phyloP scores from a whole-genome alignment of 129 eudicot species.

The Flaveria bidentis region DNA sequence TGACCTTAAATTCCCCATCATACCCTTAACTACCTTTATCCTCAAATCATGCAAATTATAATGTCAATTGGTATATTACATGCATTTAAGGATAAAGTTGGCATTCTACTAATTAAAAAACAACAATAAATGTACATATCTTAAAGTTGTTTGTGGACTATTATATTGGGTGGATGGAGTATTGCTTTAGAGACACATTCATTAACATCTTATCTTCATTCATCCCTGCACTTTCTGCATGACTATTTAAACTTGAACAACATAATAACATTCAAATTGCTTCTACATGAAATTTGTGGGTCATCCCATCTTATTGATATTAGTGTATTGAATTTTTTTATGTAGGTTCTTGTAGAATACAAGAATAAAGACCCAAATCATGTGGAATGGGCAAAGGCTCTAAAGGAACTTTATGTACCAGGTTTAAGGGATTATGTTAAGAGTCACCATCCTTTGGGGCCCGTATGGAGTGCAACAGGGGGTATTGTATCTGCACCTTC shows the following conservation, averaged over 20 bases:
- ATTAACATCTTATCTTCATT: not conserved
- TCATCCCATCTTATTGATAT: not conserved
- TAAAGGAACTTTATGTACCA: slow-evolving; percentile 89
- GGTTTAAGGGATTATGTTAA: slow-evolving; percentile 96
- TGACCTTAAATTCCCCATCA: not conserved
- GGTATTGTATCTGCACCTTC: slow-evolving; percentile 47
- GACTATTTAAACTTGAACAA: not conserved
- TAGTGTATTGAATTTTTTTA: slow-evolving; percentile 28
- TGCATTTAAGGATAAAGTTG: not conserved
- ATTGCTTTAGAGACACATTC: not conserved
- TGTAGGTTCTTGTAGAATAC: slow-evolving; percentile 81
- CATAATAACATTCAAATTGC: not conserved
- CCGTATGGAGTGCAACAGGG: slow-evolving; percentile 85
- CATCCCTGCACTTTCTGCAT: not conserved
- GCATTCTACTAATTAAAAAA: not conserved
- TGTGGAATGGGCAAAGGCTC: slow-evolving; percentile 92
- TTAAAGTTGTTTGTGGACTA: no score
- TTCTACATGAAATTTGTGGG: not conserved
- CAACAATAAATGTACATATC: no score
- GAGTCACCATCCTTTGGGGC: slow-evolving; percentile 82
- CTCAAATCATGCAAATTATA: not conserved
- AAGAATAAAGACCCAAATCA: slow-evolving; percentile 83
- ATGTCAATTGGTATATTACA: not conserved
- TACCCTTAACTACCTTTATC: not conserved
- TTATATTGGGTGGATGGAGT: no score